Conservation (phyloP, 306 rosid species). For the Vachellia collinsii region DNA sequence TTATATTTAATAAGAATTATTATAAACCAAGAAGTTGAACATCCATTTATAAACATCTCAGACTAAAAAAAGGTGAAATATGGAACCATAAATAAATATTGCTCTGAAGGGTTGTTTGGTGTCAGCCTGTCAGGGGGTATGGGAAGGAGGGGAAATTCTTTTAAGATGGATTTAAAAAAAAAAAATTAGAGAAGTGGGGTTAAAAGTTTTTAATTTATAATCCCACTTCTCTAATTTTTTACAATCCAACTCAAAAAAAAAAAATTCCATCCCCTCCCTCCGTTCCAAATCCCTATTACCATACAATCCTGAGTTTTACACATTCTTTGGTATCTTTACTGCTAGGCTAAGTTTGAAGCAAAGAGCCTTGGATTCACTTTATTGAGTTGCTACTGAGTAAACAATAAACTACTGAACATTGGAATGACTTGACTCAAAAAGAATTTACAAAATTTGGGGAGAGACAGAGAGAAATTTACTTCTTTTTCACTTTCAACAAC, state of each 20-base stretch:
- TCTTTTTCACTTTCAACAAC: conserved; percentile 34
- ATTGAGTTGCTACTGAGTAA: conserved; percentile 42
- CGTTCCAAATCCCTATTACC: no score
- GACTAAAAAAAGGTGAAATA: neutral
- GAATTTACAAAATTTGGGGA: conserved; percentile 59
- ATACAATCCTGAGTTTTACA: neutral
- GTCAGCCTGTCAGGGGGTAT: no score
- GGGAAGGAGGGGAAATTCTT: no score
- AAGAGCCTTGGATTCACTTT: conserved; percentile 37
- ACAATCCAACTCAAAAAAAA: no score
- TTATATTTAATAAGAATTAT: neutral
- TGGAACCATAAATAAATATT: neutral
- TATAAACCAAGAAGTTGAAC: neutral
- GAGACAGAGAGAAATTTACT: conserved; percentile 36
- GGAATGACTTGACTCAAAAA: conserved; percentile 34
- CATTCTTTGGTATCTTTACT: conserved; percentile 11
- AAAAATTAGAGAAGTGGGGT: no score
- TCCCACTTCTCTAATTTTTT: no score
- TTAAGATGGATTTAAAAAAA: no score
- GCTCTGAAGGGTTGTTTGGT: neutral
- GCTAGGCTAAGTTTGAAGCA: neutral
- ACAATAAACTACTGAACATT: conserved; percentile 47
- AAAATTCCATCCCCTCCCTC: no score
- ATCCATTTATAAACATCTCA: neutral
- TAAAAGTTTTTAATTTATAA: no score